Evolutionary conservation across 495 filamentous ascomycete species (phyloP).

Genomic region (Parmelia sp.): DNA sequence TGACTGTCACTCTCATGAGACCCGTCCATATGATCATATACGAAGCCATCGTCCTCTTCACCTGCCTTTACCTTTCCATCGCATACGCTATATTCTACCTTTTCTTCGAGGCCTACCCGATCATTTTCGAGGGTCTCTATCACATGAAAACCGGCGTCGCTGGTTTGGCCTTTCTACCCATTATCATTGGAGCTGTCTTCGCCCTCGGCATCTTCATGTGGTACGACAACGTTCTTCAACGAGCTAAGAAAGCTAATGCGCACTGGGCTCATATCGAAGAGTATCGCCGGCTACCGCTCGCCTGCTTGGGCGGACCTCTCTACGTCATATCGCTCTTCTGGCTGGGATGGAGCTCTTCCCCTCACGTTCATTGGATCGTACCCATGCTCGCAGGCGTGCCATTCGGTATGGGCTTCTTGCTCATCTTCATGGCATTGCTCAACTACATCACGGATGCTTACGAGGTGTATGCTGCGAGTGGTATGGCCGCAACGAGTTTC

Average conservation of each 20-base stretch:
- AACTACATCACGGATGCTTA: slow-evolving; percentile 75
- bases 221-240: slow-evolving; percentile 29
- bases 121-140: slow-evolving; percentile 52
- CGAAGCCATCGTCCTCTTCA: slow-evolving; percentile 60
- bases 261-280: slow-evolving; percentile 41
- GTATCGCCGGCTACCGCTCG: slow-evolving; percentile 56
- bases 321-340: slow-evolving; percentile 62
- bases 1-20: slow-evolving; percentile 42
- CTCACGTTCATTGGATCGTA: slow-evolving; percentile 55
- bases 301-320: slow-evolving; percentile 57
- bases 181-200: slow-evolving; percentile 27
- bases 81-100: slow-evolving; percentile 70
- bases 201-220: slow-evolving; percentile 29
- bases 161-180: slow-evolving; percentile 41
- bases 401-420: slow-evolving; percentile 59
- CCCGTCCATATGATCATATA: slow-evolving; percentile 42
- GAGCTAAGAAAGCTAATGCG: slow-evolving; percentile 24
- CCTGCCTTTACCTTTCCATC: slow-evolving; percentile 61
- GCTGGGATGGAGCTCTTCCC: slow-evolving; percentile 60
- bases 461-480: slow-evolving; percentile 62
- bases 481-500: slow-evolving; percentile 58
- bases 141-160: slow-evolving; percentile 35
- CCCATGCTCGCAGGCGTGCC: slow-evolving; percentile 59
- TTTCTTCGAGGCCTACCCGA: slow-evolving; percentile 62
- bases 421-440: slow-evolving; percentile 50